Evolutionary conservation across 495 filamentous ascomycete genomes (phyloP).

Genomic region (Corynascus novoguineensis): DNA sequence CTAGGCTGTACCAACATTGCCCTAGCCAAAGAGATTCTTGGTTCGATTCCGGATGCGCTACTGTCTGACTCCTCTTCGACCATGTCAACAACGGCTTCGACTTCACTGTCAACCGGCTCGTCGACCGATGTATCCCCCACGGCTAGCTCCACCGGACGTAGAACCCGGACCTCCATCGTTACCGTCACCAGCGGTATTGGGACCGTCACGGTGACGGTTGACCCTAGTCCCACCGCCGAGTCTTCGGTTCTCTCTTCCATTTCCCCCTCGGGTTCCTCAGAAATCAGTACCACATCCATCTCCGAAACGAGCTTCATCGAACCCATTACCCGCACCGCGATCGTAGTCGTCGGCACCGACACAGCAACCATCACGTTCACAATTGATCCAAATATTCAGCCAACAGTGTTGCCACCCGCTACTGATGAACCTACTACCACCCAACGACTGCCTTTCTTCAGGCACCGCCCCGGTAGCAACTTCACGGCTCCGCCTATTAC

Average conservation of each 20-base stretch:
- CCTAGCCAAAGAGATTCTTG: conserved; percentile 27
- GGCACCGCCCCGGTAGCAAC: background rate
- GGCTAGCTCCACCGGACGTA: background rate
- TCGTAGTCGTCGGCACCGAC: background rate
- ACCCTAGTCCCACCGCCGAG: background rate
- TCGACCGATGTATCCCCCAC: background rate
- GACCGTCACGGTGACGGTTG: conserved; percentile 15
- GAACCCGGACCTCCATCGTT: conserved; percentile 14
- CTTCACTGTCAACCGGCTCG: background rate
- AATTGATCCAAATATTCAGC: conserved; percentile 3
- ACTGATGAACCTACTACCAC: background rate
- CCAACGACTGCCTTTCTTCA: background rate
- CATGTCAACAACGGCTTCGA: background rate
- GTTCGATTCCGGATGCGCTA: conserved; percentile 9
- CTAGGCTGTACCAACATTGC: conserved; percentile 33
- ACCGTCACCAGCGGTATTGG: conserved; percentile 7
- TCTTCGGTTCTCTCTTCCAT: background rate
- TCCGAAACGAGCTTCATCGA: background rate
- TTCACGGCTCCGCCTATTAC: background rate
- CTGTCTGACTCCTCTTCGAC: background rate
- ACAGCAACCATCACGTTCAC: conserved; percentile 11
- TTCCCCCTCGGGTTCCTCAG: background rate
- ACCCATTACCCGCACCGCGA: conserved; percentile 14
- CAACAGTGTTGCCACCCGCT: background rate
- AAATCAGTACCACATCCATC: background rate